phyloP scores from a whole-genome alignment of 176 grass and related monocot genomes.

The Phoenix roebelenii region DNA sequence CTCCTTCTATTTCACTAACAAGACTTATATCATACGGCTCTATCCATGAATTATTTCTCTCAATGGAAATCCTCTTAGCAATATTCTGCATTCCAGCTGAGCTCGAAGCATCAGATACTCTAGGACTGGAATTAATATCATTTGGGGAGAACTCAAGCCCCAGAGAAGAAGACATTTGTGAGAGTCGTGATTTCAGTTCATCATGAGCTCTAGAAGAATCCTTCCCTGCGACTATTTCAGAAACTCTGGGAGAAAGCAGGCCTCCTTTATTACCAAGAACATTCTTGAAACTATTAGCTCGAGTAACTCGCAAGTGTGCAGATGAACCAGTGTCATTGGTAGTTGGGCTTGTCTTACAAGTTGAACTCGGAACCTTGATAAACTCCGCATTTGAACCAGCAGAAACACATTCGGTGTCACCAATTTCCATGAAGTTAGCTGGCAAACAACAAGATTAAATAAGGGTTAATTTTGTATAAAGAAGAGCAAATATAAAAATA shows the following conservation, averaged over 20 bases:
- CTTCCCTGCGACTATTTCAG: slow-evolving; percentile 30
- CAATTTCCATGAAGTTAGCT: too few species aligned
- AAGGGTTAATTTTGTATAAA: too few species aligned
- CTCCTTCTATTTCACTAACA: slow-evolving; percentile 6
- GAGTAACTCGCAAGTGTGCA: neutral
- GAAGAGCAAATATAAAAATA: too few species aligned
- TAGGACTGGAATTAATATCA: slow-evolving; percentile 23
- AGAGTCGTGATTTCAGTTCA: slow-evolving; percentile 54
- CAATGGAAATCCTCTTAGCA: slow-evolving; percentile 34
- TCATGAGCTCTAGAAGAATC: slow-evolving; percentile 43
- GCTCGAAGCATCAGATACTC: slow-evolving; percentile 9
- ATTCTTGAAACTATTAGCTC: slow-evolving; percentile 18
- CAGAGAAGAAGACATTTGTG: slow-evolving; percentile 40
- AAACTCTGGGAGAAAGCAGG: slow-evolving; percentile 10
- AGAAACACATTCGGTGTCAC: too few species aligned
- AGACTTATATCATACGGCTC: slow-evolving; percentile 26
- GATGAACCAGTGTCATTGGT: neutral
- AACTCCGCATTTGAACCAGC: too few species aligned
- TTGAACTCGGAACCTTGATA: too few species aligned
- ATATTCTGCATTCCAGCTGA: slow-evolving; percentile 29
- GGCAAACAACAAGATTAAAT: too few species aligned
- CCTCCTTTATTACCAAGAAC: slow-evolving; percentile 18
- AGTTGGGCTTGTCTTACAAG: too few species aligned
- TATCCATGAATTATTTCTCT: slow-evolving; percentile 38
- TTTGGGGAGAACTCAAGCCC: slow-evolving; percentile 20